A percentile compares a stretch with the other conserved stretches of the same genome.
Evolutionary conservation across 1,139 yeast genomes (phyloP).

Genomic region (Nakaseomyces uthaithaninus): DNA sequence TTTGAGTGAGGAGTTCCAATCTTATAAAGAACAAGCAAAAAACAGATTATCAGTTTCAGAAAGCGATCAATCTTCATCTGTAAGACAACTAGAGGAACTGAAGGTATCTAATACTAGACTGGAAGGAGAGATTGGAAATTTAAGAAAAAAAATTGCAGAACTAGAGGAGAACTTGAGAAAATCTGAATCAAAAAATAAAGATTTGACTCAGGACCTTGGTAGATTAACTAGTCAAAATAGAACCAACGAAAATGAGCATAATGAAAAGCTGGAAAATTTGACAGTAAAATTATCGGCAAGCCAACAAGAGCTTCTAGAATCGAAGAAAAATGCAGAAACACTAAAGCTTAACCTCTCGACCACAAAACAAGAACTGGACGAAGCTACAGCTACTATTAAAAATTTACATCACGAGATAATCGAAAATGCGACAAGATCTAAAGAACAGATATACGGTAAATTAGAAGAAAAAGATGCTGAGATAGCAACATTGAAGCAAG

Average conservation of each 20-base stretch:
- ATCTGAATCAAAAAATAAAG: slow-evolving; percentile 8
- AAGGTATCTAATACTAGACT: slow-evolving; percentile 1
- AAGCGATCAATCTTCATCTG: slow-evolving; percentile 16
- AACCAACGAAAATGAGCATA: slow-evolving; percentile 4
- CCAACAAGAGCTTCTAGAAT: slow-evolving; percentile 29
- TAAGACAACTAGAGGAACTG: slow-evolving; percentile 14
- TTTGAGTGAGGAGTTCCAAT: slow-evolving; percentile 5
- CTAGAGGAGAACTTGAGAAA: slow-evolving; percentile 17
- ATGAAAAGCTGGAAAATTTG: neutral
- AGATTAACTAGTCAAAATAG: slow-evolving; percentile 27
- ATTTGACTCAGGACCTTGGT: slow-evolving; percentile 35
- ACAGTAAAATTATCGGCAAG: slow-evolving; percentile 13
- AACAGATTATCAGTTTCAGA: slow-evolving; percentile 10
- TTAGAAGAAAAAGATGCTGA: slow-evolving; percentile 1
- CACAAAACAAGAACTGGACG: slow-evolving; percentile 10
- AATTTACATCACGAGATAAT: slow-evolving; percentile 9
- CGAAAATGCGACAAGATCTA: slow-evolving; percentile 12
- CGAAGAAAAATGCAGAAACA: slow-evolving; percentile 16
- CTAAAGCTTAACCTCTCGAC: slow-evolving; percentile 17
- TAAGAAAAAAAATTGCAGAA: slow-evolving; percentile 11
- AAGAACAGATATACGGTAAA: slow-evolving; percentile 2
- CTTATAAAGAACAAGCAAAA: slow-evolving; percentile 1
- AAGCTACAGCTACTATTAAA: slow-evolving; percentile 1
- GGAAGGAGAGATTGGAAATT: slow-evolving; percentile 11
- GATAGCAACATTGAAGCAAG: slow-evolving; percentile 8